phyloP scores from a whole-genome alignment of 768 basidiomycete species.

The Suillus luteus region DNA sequence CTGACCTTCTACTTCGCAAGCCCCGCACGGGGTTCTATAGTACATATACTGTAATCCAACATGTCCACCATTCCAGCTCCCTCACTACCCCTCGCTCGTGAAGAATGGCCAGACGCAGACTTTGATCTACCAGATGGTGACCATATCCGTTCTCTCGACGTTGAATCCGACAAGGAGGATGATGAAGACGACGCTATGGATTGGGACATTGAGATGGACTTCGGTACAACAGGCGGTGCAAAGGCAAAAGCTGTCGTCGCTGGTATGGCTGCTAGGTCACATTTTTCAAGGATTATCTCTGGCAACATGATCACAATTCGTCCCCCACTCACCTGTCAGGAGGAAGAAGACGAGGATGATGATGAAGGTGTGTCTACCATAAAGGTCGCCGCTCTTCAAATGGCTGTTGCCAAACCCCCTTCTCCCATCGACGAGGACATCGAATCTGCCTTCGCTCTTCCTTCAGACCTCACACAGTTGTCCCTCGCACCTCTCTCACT shows the following conservation, averaged over 20 bases:
- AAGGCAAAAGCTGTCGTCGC: conserved; percentile 44
- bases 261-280: conserved; percentile 41
- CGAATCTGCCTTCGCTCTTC: conserved; percentile 81
- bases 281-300: conserved; percentile 35
- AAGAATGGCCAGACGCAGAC: conserved; percentile 88
- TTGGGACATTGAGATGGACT: conserved; percentile 79
- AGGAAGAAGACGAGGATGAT: conserved; percentile 63
- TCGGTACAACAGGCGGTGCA: conserved; percentile 58
- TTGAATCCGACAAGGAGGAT: conserved; percentile 64
- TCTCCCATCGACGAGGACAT: conserved; percentile 67
- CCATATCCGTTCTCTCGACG: conserved; percentile 58
- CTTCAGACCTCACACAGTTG: conserved; percentile 76
- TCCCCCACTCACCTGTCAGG: conserved; percentile 54
- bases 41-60: conserved; percentile 26
- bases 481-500: conserved; percentile 80
- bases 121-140: conserved; percentile 82
- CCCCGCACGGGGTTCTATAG: conserved; percentile 24
- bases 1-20: conserved; percentile 21
- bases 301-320: conserved; percentile 54
- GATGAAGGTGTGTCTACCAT: conserved; percentile 86
- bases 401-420: conserved; percentile 37
- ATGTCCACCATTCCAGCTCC: conserved; percentile 69
- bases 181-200: conserved; percentile 64
- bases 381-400: conserved; percentile 61
- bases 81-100: conserved; percentile 51